phyloP scores from a whole-genome alignment of 1,284 basidiomycete species.

The Apiotrichum laibachii region DNA sequence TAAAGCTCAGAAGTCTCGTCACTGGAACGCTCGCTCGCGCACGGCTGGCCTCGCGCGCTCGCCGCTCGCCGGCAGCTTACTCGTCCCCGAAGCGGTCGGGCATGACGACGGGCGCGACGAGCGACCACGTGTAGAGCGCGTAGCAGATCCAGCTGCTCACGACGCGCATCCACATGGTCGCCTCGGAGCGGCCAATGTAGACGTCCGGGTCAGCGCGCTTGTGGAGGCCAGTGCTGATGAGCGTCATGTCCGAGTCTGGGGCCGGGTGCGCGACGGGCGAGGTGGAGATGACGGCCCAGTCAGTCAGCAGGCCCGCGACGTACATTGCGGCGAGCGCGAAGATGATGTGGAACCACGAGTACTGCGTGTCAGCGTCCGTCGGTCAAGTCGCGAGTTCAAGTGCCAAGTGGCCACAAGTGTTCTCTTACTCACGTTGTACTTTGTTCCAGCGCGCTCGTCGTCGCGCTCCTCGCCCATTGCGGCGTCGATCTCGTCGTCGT shows the following conservation, averaged over 20 bases:
- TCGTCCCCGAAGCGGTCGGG: slow-evolving; percentile 60
- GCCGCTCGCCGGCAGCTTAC: slow-evolving; percentile 8
- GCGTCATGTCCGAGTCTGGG: slow-evolving; percentile 8
- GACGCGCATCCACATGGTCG: slow-evolving; percentile 99
- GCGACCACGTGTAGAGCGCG: slow-evolving; percentile 82
- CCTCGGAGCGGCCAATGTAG: slow-evolving; percentile 90
- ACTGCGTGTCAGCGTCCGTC: slow-evolving; percentile 48
- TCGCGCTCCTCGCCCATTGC: slow-evolving; percentile 71
- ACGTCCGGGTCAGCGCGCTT: slow-evolving; percentile 59
- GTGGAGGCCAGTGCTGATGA: slow-evolving; percentile 7
- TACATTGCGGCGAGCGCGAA: slow-evolving; percentile 97
- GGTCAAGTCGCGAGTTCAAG: not conserved
- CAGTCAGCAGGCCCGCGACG: slow-evolving; percentile 95
- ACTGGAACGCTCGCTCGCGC: too few species aligned
- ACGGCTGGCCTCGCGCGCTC: not conserved
- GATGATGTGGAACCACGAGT: slow-evolving; percentile 98
- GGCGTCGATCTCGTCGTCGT: slow-evolving; percentile 72
- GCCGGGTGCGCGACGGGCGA: slow-evolving; percentile 38
- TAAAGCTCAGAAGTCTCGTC: too few species aligned
- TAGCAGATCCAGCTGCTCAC: slow-evolving; percentile 95
- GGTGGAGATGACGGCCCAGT: slow-evolving; percentile 66
- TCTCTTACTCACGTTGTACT: slow-evolving; percentile 65
- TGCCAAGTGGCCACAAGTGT: not conserved
- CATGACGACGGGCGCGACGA: slow-evolving; percentile 82
- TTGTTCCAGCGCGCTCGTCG: slow-evolving; percentile 93